Percentiles rank a stretch among this genome's conserved stretches.
Evolutionary conservation across 2,329 filamentous ascomycete species (phyloP).

Genomic region (Teratosphaeria gauchensis): DNA sequence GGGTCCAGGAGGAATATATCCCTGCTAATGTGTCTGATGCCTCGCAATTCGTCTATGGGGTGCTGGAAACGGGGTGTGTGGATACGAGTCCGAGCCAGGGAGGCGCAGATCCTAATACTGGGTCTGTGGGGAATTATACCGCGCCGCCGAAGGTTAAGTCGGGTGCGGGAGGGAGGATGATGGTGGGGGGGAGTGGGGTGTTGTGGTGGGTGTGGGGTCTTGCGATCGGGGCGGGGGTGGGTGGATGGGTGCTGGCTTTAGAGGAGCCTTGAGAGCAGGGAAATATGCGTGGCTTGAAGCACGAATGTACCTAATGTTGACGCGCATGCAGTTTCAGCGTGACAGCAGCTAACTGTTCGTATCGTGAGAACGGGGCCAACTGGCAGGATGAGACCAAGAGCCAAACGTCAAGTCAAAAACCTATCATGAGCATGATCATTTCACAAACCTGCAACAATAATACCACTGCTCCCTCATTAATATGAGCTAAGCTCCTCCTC

Average conservation of each 20-base stretch:
- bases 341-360: too few relatives aligned
- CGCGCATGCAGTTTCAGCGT: too few relatives aligned
- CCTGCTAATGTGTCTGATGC: conserved; percentile 10
- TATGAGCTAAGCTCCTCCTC: too few relatives aligned
- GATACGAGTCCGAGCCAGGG: background rate
- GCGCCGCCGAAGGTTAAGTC: background rate
- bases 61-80: background rate
- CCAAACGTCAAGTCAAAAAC: too few relatives aligned
- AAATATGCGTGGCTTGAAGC: too few relatives aligned
- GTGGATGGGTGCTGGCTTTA: background rate
- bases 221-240: background rate
- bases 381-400: too few relatives aligned
- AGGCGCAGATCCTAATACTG: background rate
- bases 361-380: too few relatives aligned
- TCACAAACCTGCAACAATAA: too few relatives aligned
- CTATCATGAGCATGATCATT: too few relatives aligned
- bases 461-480: too few relatives aligned
- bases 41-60: background rate
- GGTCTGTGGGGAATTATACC: background rate
- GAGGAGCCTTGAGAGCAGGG: too few relatives aligned
- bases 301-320: too few relatives aligned
- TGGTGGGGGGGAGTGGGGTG: background rate
- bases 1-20: conserved; percentile 12
- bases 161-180: background rate
- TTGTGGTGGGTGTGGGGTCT: background rate